These are phyloP conservation scores for Kluyveromyces aestuarii DNA, from an alignment of 805 yeast genomes.

Conservation along the genomic window DNA sequence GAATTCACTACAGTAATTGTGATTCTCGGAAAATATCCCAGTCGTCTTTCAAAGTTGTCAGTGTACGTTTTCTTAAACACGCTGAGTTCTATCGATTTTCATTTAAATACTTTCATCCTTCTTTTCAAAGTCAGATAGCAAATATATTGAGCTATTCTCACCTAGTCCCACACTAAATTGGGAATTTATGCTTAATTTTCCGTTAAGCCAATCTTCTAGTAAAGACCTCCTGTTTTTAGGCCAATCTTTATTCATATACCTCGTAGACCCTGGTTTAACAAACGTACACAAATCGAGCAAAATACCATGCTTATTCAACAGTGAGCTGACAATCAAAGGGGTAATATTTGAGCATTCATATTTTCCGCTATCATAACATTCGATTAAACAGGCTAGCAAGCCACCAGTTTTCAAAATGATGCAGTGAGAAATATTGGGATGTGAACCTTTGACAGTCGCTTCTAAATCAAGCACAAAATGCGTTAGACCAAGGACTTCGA, in stretches of 20 bases:
- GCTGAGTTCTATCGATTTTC: too few relatives aligned
- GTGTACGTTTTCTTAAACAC: too few relatives aligned
- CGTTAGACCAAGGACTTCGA: slow-evolving; percentile 84
- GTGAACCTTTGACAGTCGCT: slow-evolving; percentile 47
- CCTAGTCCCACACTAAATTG: slow-evolving; percentile 57
- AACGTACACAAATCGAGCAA: slow-evolving; percentile 79
- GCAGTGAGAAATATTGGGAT: slow-evolving; percentile 36
- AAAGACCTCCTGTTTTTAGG: slow-evolving; percentile 69
- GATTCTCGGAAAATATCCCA: neutral
- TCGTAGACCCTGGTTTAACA: slow-evolving; percentile 43
- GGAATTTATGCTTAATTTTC: slow-evolving; percentile 34
- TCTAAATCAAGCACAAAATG: slow-evolving; percentile 87
- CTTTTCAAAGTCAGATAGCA: slow-evolving; percentile 45
- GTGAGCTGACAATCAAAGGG: slow-evolving; percentile 71
- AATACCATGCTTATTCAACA: slow-evolving; percentile 73
- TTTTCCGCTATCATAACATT: slow-evolving; percentile 38
- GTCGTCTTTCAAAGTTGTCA: too few relatives aligned
- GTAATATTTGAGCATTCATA: slow-evolving; percentile 56
- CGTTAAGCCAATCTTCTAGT: slow-evolving; percentile 45
- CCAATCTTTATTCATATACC: slow-evolving; percentile 63
- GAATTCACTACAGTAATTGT: neutral
- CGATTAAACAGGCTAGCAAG: slow-evolving; percentile 66
- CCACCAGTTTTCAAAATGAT: slow-evolving; percentile 79
- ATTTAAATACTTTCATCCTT: slow-evolving; percentile 1
- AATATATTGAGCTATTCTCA: slow-evolving; percentile 50